phyloP scores from a whole-genome alignment of 2,329 filamentous ascomycete species.

The Apiospora arundinis region DNA sequence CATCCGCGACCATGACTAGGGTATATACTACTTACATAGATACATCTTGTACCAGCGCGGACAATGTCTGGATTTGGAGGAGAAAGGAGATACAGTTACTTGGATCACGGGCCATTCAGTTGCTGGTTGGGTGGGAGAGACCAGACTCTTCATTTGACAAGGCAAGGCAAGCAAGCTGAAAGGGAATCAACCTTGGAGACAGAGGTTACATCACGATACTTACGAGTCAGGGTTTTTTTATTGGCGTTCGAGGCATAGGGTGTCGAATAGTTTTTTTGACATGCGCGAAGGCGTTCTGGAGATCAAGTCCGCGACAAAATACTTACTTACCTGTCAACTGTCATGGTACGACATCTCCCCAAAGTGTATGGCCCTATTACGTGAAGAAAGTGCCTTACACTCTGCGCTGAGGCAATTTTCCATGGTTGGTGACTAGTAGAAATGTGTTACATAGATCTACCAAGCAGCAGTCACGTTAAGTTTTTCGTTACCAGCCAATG shows the following conservation, averaged over 20 bases:
- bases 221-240: not conserved
- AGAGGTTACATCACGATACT: not conserved
- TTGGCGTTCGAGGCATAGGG: conserved; percentile 8
- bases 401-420: not conserved
- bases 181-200: not conserved
- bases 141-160: not conserved
- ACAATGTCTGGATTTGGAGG: not conserved
- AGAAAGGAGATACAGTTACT: not conserved
- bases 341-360: too few relatives aligned
- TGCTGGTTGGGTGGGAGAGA: not conserved
- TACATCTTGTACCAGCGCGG: too few relatives aligned
- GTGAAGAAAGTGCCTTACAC: too few relatives aligned
- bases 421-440: not conserved
- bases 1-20: not conserved
- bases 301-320: not conserved
- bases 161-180: not conserved
- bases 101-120: not conserved
- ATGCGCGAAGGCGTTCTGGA: conserved; percentile 8
- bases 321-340: not conserved
- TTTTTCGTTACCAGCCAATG: too few relatives aligned
- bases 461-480: too few relatives aligned
- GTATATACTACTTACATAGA: conserved; percentile 11
- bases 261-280: not conserved
- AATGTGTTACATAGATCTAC: too few relatives aligned
- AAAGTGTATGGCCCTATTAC: too few relatives aligned